phyloP scores from a whole-genome alignment of 2,329 filamentous ascomycete genomes.

The Monosporascus ibericus region DNA sequence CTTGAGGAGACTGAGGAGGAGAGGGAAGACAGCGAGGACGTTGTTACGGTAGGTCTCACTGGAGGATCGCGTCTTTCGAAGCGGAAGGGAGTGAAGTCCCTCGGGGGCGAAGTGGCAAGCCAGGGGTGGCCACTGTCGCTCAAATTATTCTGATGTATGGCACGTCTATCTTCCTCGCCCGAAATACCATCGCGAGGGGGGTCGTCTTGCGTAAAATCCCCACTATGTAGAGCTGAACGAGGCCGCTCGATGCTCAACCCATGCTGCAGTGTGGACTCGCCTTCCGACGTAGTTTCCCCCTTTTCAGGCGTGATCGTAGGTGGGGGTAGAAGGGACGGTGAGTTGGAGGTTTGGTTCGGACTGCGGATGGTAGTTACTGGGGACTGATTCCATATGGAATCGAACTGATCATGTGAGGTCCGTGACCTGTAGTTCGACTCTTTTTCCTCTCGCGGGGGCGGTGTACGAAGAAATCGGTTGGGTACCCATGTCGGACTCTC shows the following conservation, averaged over 20 bases:
- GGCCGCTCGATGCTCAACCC: constrained; percentile 71
- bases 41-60: constrained; percentile 30
- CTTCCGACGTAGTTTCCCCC: constrained; percentile 26
- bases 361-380: constrained; percentile 30
- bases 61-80: constrained; percentile 30
- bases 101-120: constrained; percentile 51
- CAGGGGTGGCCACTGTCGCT: constrained; percentile 29
- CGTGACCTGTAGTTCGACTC: constrained; percentile 4
- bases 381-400: constrained; percentile 31
- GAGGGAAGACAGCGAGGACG: constrained; percentile 50
- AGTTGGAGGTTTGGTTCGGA: constrained; percentile 27
- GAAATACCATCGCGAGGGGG: constrained; percentile 16
- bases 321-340: constrained; percentile 37
- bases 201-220: constrained; percentile 53
- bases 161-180: constrained; percentile 14
- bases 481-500: constrained; percentile 71
- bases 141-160: constrained; percentile 9
- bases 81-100: constrained; percentile 42
- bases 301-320: constrained; percentile 44
- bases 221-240: constrained; percentile 66
- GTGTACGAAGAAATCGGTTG: constrained; percentile 49
- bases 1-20: constrained; percentile 70
- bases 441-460: neutral
- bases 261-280: constrained; percentile 41
- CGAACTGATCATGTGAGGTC: constrained; percentile 22